Evolutionary conservation across 257 asterid species (phyloP), one percentile per base, ranked within the genome.

Genomic region (Capsicum rhomboideum): DNA sequence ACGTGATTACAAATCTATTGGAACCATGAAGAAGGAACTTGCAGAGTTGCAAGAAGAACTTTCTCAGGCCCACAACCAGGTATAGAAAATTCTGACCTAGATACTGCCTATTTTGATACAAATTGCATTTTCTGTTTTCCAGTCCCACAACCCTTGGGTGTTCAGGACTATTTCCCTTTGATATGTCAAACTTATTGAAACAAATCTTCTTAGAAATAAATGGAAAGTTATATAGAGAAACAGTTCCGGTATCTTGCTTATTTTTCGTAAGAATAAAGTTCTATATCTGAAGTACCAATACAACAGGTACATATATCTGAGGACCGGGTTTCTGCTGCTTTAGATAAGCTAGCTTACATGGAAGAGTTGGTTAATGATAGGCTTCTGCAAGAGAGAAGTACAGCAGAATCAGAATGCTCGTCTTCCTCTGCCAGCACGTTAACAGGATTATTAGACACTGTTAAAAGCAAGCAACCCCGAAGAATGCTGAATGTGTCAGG

Each of bases 331-430:
- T 91, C 92, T 28, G 84, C 98, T 87, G 99, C 99, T 80, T 87
- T 93, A 85, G 98, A 94, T 87, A 96, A 92, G 90, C 97, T 96
- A 83, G 98, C 97, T 89, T 89, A 90, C 90, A 92, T 94, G 96
- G 98, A 94, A 85, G 91, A 92, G 69, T 82, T 96, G 85, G 95
- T 96, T 44, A 92, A 92, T 28, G 98, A 94, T 82, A 92, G 90
- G 88, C 91, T 92, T 78, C 82, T 96, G 84, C 97, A 91, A 92
- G 95, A 91, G 56, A 87, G 87, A 77, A 86, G 84, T 82, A 87
- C 92, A 34, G 80, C 89, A 17, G 92, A 90, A 82, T 44, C 91
- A 50, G 86, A 85, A 46, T 50, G 71, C 67, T 69, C 84, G 58
- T 85, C 86, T 82, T 85, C 96, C 46, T 83, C 92, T 40, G 89